phyloP scores from a whole-genome alignment of 768 basidiomycete genomes.

The Guyanaporus albipodus region DNA sequence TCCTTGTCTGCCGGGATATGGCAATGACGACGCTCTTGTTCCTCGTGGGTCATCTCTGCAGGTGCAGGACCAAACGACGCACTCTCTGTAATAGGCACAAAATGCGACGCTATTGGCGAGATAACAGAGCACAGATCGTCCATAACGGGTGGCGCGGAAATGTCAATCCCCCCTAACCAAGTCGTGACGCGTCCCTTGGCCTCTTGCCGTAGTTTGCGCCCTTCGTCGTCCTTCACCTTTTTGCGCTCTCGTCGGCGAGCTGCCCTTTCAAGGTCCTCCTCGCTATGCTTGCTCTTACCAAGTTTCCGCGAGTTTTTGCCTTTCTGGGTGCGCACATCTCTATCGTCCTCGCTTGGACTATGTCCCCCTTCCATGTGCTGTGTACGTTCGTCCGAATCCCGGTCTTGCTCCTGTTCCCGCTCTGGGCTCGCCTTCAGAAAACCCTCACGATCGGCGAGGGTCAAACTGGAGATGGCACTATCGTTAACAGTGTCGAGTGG shows the following conservation, averaged over 20 bases:
- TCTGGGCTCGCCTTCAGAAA: constrained; percentile 14
- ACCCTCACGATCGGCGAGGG: constrained; percentile 33
- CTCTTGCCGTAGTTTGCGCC: constrained; percentile 37
- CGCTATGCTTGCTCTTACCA: constrained; percentile 25
- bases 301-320: constrained; percentile 21
- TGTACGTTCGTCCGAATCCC: constrained; percentile 32
- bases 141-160: constrained; percentile 45
- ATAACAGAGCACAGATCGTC: constrained; percentile 36
- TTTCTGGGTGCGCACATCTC: constrained; percentile 30
- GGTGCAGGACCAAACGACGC: constrained; percentile 18
- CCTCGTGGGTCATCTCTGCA: constrained; percentile 4
- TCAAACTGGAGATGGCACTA: constrained; percentile 46
- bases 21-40: constrained; percentile 4
- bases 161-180: constrained; percentile 69
- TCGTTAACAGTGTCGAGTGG: constrained; percentile 34
- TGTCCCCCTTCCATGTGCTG: constrained; percentile 27
- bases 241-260: constrained; percentile 25
- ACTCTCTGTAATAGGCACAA: constrained; percentile 25
- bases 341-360: constrained; percentile 30
- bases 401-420: constrained; percentile 27
- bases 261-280: constrained; percentile 26
- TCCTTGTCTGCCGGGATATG: constrained; percentile 11
- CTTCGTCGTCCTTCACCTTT: constrained; percentile 35
- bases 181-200: constrained; percentile 73
- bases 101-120: constrained; percentile 29